phyloP scores from a whole-genome alignment of 257 asterid species.

The Salvia hispanica region DNA sequence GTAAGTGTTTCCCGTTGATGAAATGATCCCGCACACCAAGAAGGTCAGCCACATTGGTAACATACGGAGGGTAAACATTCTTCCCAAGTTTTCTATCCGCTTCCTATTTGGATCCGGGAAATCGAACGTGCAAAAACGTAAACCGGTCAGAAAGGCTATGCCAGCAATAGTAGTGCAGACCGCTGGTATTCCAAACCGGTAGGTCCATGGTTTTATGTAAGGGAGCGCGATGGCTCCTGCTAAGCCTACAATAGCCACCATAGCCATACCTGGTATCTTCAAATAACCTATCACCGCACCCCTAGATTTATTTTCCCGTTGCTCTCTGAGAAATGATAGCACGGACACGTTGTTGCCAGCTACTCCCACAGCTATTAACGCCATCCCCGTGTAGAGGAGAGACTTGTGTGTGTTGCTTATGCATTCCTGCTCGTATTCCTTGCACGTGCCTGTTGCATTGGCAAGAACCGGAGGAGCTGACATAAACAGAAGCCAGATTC shows the following conservation, averaged over 20 bases:
- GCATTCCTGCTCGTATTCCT: conserved; percentile 44
- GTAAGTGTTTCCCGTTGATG: conserved; percentile 46
- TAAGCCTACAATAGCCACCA: too few relatives aligned
- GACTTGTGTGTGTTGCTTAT: conserved; percentile 49
- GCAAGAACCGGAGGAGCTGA: conserved; percentile 60
- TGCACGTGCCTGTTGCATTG: conserved; percentile 45
- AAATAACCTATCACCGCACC: neutral
- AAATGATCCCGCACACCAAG: conserved; percentile 41
- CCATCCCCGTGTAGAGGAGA: conserved; percentile 55
- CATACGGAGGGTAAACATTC: conserved; percentile 36
- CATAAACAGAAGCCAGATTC: conserved; percentile 50
- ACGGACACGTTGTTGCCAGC: conserved; percentile 45
- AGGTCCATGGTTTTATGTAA: conserved; percentile 53
- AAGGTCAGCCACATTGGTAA: conserved; percentile 45
- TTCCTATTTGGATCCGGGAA: too few relatives aligned
- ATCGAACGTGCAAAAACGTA: neutral
- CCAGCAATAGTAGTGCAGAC: conserved; percentile 38
- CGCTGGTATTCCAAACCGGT: conserved; percentile 59
- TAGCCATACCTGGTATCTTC: too few relatives aligned
- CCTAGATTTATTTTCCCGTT: neutral
- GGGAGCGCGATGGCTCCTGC: conserved; percentile 54
- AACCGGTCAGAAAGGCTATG: conserved; percentile 39
- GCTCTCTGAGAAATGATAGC: conserved; percentile 32
- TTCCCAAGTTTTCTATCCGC: conserved; percentile 30
- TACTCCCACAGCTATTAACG: conserved; percentile 44